Evolutionary conservation across 805 yeast genomes (phyloP), one percentile per base, ranked within the genome.

Genomic region (Myxozyma neglecta): DNA sequence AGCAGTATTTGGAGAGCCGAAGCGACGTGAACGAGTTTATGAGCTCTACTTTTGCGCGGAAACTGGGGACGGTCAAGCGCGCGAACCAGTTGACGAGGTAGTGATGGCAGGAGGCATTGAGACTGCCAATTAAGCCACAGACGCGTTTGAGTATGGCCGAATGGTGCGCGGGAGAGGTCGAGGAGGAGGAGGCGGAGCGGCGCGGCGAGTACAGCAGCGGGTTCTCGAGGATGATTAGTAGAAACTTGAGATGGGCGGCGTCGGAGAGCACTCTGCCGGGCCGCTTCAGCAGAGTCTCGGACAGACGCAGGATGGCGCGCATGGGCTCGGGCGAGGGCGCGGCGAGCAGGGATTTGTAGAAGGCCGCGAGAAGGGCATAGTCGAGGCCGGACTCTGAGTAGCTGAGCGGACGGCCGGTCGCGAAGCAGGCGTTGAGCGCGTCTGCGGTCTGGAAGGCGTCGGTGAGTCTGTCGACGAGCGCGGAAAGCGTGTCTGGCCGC

Each of bases 21-120:
- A 88, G 90, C 0, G 96, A 87, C 42, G 91, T 81, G 73, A 88
- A 90, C 24, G 90, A 77, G 69, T 91, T 92, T 53, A 89, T 69
- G 37, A 88, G 75, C 44, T 90, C 90, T 0, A 90, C 81, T 67
- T 86, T 85, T 1, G 72, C 69, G 9, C 72, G 71, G 65, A 88
- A 87, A 8, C 76, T 79, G 0, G 72, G 73, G 0, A 66, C 58
- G 0, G 85, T 74, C 16, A 79, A 69, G 49, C 79, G 76, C 2
- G 84, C 76, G 70, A 85, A 79, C 87, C 89, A 86, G 61, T 81
- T 79, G 1, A 83, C 79, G 34, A 87, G 69, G 67, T 79, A 78
- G 37, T 78, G 79, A 2, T 79, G 71, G 3, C 75, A 69, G 1
- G 72, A 68, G 3, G 76, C 70, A 44, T 80, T 80, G 0, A 80